Evolutionary conservation across 495 filamentous ascomycete species (phyloP).

Genomic region (Penicillium odoratum): DNA sequence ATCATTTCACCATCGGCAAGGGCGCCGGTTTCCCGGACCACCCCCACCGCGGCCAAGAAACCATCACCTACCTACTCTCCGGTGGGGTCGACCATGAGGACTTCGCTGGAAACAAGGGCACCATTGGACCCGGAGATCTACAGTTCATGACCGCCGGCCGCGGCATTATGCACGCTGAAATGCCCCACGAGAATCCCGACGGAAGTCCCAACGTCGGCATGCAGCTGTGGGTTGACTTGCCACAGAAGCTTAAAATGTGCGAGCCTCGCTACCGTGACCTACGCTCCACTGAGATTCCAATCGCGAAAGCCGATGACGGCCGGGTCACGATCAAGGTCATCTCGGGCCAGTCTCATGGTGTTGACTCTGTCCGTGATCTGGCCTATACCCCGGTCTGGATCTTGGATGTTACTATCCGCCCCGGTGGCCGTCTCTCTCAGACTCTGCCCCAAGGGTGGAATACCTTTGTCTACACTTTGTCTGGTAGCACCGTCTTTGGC

Average conservation of each 20-base stretch:
- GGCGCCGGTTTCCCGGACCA: slow-evolving; percentile 91
- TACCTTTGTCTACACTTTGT: slow-evolving; percentile 80
- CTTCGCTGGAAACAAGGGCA: slow-evolving; percentile 85
- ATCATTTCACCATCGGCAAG: slow-evolving; percentile 81
- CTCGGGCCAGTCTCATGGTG: slow-evolving; percentile 75
- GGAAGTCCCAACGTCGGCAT: slow-evolving; percentile 81
- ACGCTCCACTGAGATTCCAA: slow-evolving; percentile 71
- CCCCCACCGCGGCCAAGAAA: slow-evolving; percentile 75
- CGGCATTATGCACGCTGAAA: slow-evolving; percentile 96
- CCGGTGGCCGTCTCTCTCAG: slow-evolving; percentile 74
- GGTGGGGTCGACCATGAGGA: slow-evolving; percentile 95
- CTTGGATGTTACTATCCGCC: slow-evolving; percentile 78
- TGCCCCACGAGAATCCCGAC: slow-evolving; percentile 80
- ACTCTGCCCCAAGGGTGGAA: slow-evolving; percentile 81
- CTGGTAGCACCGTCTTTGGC: slow-evolving; percentile 68
- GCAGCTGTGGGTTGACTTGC: slow-evolving; percentile 94
- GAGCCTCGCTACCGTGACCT: slow-evolving; percentile 93
- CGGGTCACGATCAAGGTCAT: slow-evolving; percentile 87
- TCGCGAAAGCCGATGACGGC: slow-evolving; percentile 63
- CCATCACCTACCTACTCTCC: slow-evolving; percentile 84
- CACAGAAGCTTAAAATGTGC: slow-evolving; percentile 74
- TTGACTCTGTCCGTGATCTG: slow-evolving; percentile 82
- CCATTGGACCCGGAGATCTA: slow-evolving; percentile 79
- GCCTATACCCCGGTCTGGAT: slow-evolving; percentile 97
- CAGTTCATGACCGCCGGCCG: slow-evolving; percentile 97